A percentile compares a stretch with the other conserved stretches of the same genome.
These are phyloP conservation scores for Epichloe typhina DNA, from an alignment of 2,329 filamentous ascomycete genomes.

Conservation along the genomic window DNA sequence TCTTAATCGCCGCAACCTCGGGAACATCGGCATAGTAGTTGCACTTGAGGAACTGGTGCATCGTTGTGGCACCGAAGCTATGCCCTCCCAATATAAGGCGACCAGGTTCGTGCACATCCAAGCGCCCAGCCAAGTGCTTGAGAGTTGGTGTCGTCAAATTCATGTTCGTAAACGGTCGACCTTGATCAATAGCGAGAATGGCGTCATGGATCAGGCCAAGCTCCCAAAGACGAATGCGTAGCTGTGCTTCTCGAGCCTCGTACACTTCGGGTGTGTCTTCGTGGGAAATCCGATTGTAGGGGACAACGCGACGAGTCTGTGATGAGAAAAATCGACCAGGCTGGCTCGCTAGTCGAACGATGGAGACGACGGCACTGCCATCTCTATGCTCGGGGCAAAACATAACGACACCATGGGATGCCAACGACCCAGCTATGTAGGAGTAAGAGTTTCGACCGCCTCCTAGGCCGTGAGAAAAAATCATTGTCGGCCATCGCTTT, in stretches of 20 bases:
- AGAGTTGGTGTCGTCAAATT: slow-evolving; percentile 39
- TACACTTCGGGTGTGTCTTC: slow-evolving; percentile 52
- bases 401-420: slow-evolving; percentile 70
- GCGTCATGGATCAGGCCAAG: slow-evolving; percentile 58
- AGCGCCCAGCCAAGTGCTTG: slow-evolving; percentile 41
- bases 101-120: slow-evolving; percentile 59
- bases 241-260: slow-evolving; percentile 53
- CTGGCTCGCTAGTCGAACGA: slow-evolving; percentile 48
- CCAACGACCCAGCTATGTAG: slow-evolving; percentile 64
- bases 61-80: slow-evolving; percentile 65
- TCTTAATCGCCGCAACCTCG: slow-evolving; percentile 32
- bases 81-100: slow-evolving; percentile 66
- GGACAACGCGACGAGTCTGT: slow-evolving; percentile 21
- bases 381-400: slow-evolving; percentile 75
- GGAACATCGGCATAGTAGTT: slow-evolving; percentile 51
- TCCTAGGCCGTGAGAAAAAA: slow-evolving; percentile 73
- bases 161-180: slow-evolving; percentile 35
- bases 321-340: slow-evolving; percentile 19
- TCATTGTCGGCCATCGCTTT: slow-evolving; percentile 62
- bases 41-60: slow-evolving; percentile 66
- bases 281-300: slow-evolving; percentile 46
- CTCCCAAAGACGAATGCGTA: slow-evolving; percentile 69
- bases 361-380: slow-evolving; percentile 62
- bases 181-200: slow-evolving; percentile 50
- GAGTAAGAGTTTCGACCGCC: slow-evolving; percentile 76